Percentiles rank a stretch among this genome's conserved stretches.
Conservation (phyloP, 768 basidiomycete genomes). For the Cytidiella melzeri region DNA sequence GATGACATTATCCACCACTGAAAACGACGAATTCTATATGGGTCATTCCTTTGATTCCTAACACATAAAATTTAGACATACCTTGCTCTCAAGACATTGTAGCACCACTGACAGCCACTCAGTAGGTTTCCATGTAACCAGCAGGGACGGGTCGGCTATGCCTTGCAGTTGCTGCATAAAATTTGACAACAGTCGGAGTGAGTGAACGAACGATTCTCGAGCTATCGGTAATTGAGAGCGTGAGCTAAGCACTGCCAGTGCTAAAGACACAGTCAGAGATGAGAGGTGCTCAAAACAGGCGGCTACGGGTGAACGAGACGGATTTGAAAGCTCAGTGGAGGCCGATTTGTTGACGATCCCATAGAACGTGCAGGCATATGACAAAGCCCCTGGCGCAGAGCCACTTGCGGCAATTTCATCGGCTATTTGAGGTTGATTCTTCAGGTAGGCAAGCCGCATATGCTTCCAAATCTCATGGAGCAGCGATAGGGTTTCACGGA, state of each 20-base stretch:
- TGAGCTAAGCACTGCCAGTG: not conserved
- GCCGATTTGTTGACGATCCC: conserved; percentile 34
- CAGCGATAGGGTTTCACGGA: conserved; percentile 12
- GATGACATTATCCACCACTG: conserved; percentile 57
- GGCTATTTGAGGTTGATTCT: conserved; percentile 12
- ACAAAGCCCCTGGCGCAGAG: conserved; percentile 17
- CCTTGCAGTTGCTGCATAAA: conserved; percentile 40
- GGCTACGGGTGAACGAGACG: not conserved
- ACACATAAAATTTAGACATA: conserved; percentile 25
- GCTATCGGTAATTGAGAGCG: conserved; percentile 12
- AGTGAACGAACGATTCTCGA: conserved; percentile 48
- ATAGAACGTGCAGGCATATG: conserved; percentile 57
- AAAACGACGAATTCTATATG: conserved; percentile 55
- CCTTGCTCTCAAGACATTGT: conserved; percentile 48
- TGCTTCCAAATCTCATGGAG: conserved; percentile 17
- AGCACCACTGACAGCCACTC: conserved; percentile 59
- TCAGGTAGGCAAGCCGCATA: conserved; percentile 15
- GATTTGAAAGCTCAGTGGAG: not conserved
- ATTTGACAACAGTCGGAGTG: conserved; percentile 44
- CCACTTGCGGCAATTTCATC: conserved; percentile 1
- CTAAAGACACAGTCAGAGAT: not conserved
- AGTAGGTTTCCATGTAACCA: conserved; percentile 53
- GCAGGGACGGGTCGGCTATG: conserved; percentile 25
- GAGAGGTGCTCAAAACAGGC: not conserved
- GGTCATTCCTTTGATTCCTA: conserved; percentile 1